A percentile compares a stretch with the other conserved stretches of the same genome.
Conservation (phyloP, 2,329 filamentous ascomycete species). For the Colletotrichum sidae region DNA sequence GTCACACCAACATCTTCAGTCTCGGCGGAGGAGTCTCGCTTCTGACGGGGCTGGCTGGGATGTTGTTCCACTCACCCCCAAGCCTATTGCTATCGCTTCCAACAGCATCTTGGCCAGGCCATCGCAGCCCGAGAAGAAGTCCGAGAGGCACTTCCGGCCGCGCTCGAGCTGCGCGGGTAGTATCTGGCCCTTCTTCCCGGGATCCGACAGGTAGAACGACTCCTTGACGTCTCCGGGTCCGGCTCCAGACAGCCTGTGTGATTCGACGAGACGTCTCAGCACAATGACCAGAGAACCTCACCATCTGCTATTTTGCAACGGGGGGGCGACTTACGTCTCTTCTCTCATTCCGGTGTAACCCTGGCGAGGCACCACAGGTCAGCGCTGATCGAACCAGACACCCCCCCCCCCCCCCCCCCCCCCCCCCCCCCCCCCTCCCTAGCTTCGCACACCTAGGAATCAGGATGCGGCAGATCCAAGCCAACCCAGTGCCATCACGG, state of each 20-base stretch:
- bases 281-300: neutral
- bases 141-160: slow-evolving; percentile 13
- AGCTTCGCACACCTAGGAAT: no score
- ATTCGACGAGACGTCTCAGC: slow-evolving; percentile 2
- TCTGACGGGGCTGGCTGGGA: neutral
- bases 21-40: no score
- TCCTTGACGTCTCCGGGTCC: slow-evolving; percentile 37
- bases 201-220: slow-evolving; percentile 37
- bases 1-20: neutral
- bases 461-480: no score
- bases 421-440: no score
- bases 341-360: slow-evolving; percentile 38
- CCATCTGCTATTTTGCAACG: neutral
- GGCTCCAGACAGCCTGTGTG: slow-evolving; percentile 31
- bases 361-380: slow-evolving; percentile 20
- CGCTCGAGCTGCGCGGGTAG: slow-evolving; percentile 30
- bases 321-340: slow-evolving; percentile 29
- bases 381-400: neutral
- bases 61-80: slow-evolving; percentile 64
- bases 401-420: no score
- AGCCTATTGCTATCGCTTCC: slow-evolving; percentile 74
- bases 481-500: no score
- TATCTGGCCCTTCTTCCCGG: slow-evolving; percentile 16
- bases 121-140: slow-evolving; percentile 32
- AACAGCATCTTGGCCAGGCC: slow-evolving; percentile 26